Conservation (phyloP, 2,329 filamentous ascomycete species). For the Lanzia echinophila region DNA sequence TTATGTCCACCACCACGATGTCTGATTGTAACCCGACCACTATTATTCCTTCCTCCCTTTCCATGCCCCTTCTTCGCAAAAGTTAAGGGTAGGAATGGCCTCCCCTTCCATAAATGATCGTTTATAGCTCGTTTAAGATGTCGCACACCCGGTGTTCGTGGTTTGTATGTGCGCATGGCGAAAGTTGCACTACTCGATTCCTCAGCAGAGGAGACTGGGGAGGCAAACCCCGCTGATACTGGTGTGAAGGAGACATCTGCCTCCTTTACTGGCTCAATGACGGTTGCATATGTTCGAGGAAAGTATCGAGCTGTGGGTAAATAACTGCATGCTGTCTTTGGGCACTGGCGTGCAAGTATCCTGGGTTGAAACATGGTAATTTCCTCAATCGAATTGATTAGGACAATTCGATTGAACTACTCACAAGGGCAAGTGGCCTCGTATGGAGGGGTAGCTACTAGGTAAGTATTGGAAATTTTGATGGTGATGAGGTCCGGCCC, state of each 20-base stretch:
- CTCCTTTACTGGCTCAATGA: constrained; percentile 33
- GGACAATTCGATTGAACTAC: constrained; percentile 10
- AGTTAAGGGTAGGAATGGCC: constrained; percentile 75
- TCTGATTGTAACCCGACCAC: constrained; percentile 77
- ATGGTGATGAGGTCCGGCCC: too few relatives aligned
- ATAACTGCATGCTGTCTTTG: constrained; percentile 40
- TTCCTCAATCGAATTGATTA: constrained; percentile 1
- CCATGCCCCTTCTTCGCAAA: constrained; percentile 87
- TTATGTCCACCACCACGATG: constrained; percentile 91
- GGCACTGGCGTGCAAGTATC: constrained; percentile 43
- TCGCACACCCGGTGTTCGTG: constrained; percentile 83
- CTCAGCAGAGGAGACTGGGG: constrained; percentile 36
- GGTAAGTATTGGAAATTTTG: not conserved
- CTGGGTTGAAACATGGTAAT: constrained; percentile 58
- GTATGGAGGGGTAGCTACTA: too few relatives aligned
- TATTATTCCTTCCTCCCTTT: constrained; percentile 88
- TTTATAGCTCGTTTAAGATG: constrained; percentile 91
- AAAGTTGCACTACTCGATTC: constrained; percentile 34
- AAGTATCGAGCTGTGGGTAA: constrained; percentile 38
- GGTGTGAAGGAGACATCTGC: constrained; percentile 33
- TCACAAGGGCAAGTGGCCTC: constrained; percentile 8
- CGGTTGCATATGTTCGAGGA: constrained; percentile 46
- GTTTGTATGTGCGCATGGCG: constrained; percentile 77
- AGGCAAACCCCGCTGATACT: constrained; percentile 36
- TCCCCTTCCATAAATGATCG: constrained; percentile 93